These are phyloP conservation scores for Erythrobasidium hasegawianum DNA, from an alignment of 1,284 basidiomycete genomes.

Conservation along the genomic window DNA sequence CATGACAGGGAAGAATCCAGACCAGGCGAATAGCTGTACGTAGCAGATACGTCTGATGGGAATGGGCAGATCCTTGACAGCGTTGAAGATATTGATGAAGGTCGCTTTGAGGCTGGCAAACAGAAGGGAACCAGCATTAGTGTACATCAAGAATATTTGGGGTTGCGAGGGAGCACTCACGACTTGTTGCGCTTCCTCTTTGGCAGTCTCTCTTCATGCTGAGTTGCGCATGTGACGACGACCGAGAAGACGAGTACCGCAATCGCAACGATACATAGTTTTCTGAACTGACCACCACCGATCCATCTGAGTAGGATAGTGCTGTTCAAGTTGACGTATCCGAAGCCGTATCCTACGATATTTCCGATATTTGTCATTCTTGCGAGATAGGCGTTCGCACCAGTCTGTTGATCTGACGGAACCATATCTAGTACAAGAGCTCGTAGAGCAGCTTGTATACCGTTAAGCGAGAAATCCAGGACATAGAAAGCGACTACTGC, in stretches of 20 bases:
- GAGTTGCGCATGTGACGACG: slow-evolving; percentile 76
- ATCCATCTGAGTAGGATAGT: slow-evolving; percentile 70
- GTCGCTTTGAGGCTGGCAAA: slow-evolving; percentile 17
- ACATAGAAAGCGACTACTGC: slow-evolving; percentile 90
- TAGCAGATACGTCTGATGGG: slow-evolving; percentile 81
- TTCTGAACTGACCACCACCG: slow-evolving; percentile 90
- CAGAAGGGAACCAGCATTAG: neutral
- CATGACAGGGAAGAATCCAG: slow-evolving; percentile 68
- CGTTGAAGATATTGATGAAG: slow-evolving; percentile 63
- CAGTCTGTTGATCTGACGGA: slow-evolving; percentile 77
- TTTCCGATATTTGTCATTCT: slow-evolving; percentile 93
- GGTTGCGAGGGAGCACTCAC: too few relatives aligned
- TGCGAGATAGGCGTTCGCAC: slow-evolving; percentile 97
- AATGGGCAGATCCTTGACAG: slow-evolving; percentile 64
- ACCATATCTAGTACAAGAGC: slow-evolving; percentile 78
- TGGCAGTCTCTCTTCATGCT: slow-evolving; percentile 66
- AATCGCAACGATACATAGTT: slow-evolving; percentile 84
- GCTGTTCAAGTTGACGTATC: slow-evolving; percentile 75
- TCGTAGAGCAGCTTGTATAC: slow-evolving; percentile 40
- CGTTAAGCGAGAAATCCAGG: slow-evolving; percentile 90
- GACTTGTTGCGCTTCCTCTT: slow-evolving; percentile 38
- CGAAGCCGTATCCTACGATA: slow-evolving; percentile 73
- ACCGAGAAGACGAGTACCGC: slow-evolving; percentile 74
- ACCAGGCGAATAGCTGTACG: slow-evolving; percentile 80
- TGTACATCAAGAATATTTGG: too few relatives aligned